Conservation (phyloP, 495 filamentous ascomycete genomes). For the Hyphodiscus hymeniophilus region DNA sequence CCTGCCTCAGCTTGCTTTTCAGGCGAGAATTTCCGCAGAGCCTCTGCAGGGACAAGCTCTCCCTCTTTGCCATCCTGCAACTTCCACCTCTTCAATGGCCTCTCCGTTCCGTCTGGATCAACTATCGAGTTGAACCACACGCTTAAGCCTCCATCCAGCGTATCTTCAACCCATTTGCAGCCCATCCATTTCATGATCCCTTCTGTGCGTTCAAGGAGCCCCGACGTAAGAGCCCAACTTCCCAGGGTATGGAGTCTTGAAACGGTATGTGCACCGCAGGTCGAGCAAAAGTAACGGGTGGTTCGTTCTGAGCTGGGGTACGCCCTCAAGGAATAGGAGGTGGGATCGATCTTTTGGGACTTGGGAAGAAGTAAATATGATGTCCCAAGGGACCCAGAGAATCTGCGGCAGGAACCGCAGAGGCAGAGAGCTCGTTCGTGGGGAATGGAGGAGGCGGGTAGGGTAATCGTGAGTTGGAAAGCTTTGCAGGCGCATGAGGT, state of each 20-base stretch:
- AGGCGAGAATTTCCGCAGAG: conserved; percentile 30
- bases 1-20: conserved; percentile 4
- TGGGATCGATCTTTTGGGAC: conserved; percentile 18
- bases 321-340: conserved; percentile 29
- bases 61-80: conserved; percentile 11
- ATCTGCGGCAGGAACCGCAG: conserved; percentile 52
- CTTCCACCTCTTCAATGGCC: conserved; percentile 28
- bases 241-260: conserved; percentile 23
- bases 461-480: conserved; percentile 27
- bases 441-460: conserved; percentile 28
- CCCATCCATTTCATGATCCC: conserved; percentile 29
- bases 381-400: conserved; percentile 48
- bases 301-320: conserved; percentile 41
- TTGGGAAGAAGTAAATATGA: conserved; percentile 38
- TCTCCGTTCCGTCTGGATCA: conserved; percentile 29
- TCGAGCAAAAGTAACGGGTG: conserved; percentile 59
- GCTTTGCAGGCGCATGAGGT: conserved; percentile 35
- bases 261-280: conserved; percentile 60
- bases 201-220: conserved; percentile 15
- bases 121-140: conserved; percentile 36
- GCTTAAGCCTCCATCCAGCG: conserved; percentile 25
- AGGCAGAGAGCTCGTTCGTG: conserved; percentile 47
- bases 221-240: conserved; percentile 17
- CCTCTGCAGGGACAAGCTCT: conserved; percentile 33
- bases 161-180: conserved; percentile 30